Evolutionary conservation across 257 asterid species (phyloP), one percentile per base, ranked within the genome.

Genomic region (Voacanga thouarsii): DNA sequence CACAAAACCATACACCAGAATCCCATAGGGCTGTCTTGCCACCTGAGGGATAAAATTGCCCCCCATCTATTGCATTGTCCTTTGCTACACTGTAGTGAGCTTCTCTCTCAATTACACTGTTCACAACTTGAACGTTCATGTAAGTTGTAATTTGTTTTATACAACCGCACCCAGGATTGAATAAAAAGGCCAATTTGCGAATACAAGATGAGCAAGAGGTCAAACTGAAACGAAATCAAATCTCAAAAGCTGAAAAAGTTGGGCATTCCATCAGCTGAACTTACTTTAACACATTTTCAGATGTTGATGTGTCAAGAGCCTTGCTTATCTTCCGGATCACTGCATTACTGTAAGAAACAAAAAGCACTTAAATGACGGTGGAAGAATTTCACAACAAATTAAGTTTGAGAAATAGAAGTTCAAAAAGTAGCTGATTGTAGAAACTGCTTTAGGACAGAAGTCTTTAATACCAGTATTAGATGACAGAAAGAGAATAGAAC

Each of bases 251-350:
- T 47, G 69, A 33, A 72, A 47, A 75, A 71, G 47, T 26, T 45
- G 59, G 79, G 56, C 59, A 44, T 28, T 2, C 47, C 61, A 79
- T 68, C 19, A 43, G 45, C 37, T 50, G 4, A 66, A 79, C 89
- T 83, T 79, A 94, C 98, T 92, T 89, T 72, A 90, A 72, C 74
- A 89, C 81, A 74, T 85, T 81, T 76, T 86, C 94, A 74, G 94
- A 78, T 49, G 79, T 76, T 75, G 96, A 86, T 75, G 89, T 55
- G 49, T 87, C 90, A 33, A 80, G 73, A 79, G 81, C 82, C 80
- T 83, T 92, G 68, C 87, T 90, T 66, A 85, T 83, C 86, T 87
- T 94, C 45, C 96, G 90, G 69, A 91, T 82, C 77, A 87, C 92
- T 33, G 97, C 94, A 80, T 85, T 83, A 83, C 98, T 94, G 93